Conservation (phyloP, 148 eudicot species). For the Chenopodium suecicum region DNA sequence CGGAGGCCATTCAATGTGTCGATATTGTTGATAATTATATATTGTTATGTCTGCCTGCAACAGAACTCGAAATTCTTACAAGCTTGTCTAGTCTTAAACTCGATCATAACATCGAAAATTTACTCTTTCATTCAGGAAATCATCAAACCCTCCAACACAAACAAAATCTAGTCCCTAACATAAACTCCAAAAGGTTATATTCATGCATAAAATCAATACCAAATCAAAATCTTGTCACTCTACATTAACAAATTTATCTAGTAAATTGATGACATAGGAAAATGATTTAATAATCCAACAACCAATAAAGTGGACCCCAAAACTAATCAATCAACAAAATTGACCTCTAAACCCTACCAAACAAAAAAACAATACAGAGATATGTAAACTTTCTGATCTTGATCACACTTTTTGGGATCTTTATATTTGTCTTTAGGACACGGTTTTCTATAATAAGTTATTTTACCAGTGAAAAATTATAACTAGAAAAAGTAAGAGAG, state of each 20-base stretch:
- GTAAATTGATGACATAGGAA: background rate
- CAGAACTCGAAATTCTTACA: background rate
- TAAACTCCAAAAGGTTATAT: background rate
- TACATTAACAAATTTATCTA: background rate
- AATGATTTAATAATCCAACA: background rate
- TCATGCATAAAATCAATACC: background rate
- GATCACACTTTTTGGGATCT: background rate
- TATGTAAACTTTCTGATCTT: background rate
- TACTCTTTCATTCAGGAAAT: background rate
- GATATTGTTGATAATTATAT: constrained; percentile 61
- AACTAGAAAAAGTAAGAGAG: too few species aligned
- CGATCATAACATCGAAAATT: too few species aligned
- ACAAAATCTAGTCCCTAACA: background rate
- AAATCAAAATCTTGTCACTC: background rate
- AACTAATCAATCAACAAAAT: background rate
- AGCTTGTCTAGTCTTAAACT: background rate
- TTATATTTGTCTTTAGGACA: too few species aligned
- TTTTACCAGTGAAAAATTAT: too few species aligned
- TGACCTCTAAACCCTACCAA: background rate
- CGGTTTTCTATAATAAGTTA: too few species aligned
- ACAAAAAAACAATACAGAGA: background rate
- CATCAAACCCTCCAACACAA: background rate
- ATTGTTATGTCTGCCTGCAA: constrained; percentile 55
- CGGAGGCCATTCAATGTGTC: constrained; percentile 66
- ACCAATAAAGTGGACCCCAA: constrained; percentile 1